Percentiles rank a stretch among this genome's conserved stretches.
Conservation (phyloP, 306 rosid genomes). For the Canavalia ensiformis region DNA sequence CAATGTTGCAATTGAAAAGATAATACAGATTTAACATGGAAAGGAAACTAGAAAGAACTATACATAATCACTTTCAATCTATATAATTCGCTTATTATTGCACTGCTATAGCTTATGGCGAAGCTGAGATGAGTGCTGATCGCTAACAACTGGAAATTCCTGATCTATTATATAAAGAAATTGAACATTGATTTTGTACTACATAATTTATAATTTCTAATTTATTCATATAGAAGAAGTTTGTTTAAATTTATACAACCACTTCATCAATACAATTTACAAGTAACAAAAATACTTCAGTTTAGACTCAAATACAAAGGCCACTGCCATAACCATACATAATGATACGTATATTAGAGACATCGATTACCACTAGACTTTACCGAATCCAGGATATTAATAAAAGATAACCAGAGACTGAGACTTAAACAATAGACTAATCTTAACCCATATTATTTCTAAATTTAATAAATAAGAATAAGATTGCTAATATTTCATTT, state of each 20-base stretch:
- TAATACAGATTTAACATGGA: neutral
- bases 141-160: neutral
- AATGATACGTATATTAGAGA: neutral
- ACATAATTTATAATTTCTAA: neutral
- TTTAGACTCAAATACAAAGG: neutral
- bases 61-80: neutral
- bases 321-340: neutral
- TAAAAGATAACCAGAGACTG: neutral
- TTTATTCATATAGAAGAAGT: neutral
- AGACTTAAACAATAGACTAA: neutral
- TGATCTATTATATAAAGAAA: neutral
- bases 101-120: no score
- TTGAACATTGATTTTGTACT: neutral
- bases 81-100: neutral
- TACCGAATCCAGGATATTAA: neutral
- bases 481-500: no score
- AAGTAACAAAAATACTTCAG: neutral
- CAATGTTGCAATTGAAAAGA: slow-evolving; percentile 21
- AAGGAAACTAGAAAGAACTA: neutral
- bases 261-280: neutral
- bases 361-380: neutral
- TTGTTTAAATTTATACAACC: neutral
- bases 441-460: no score
- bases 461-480: no score
- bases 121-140: neutral